Evolutionary conservation across 768 basidiomycete genomes (phyloP).

Genomic region (Mycena leptocephala): DNA sequence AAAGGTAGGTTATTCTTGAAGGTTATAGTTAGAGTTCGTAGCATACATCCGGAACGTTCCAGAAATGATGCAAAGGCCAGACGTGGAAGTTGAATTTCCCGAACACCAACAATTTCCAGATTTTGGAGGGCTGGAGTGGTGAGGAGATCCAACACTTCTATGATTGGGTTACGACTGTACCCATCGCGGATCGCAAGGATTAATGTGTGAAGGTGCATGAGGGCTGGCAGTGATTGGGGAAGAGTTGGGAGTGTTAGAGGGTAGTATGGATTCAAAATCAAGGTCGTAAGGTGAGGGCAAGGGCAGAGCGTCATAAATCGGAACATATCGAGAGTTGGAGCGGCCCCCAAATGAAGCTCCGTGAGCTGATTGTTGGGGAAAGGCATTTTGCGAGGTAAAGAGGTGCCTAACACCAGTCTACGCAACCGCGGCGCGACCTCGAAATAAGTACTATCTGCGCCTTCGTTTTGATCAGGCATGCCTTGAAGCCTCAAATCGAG

Average conservation of each 20-base stretch:
- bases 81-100: conserved; percentile 15
- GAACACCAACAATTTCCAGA: conserved; percentile 17
- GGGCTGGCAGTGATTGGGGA: neutral
- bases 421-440: conserved; percentile 12
- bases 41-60: conserved; percentile 18
- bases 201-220: conserved; percentile 21
- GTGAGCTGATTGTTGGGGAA: conserved; percentile 22
- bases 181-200: conserved; percentile 27
- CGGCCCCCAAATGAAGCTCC: conserved; percentile 26
- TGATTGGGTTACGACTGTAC: conserved; percentile 23
- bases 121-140: conserved; percentile 17
- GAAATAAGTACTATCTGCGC: neutral
- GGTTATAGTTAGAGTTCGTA: neutral
- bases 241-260: neutral
- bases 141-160: conserved; percentile 23
- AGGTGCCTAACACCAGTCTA: conserved; percentile 10
- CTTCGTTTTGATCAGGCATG: neutral
- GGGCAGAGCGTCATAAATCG: conserved; percentile 22
- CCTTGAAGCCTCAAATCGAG: conserved; percentile 21
- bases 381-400: conserved; percentile 7
- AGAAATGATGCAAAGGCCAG: conserved; percentile 12
- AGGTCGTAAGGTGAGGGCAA: conserved; percentile 19
- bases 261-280: conserved; percentile 24
- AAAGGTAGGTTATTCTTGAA: conserved; percentile 18
- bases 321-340: conserved; percentile 17